Conservation (phyloP, 139 green algal genomes). For the Raphidocelis subcapitata region DNA sequence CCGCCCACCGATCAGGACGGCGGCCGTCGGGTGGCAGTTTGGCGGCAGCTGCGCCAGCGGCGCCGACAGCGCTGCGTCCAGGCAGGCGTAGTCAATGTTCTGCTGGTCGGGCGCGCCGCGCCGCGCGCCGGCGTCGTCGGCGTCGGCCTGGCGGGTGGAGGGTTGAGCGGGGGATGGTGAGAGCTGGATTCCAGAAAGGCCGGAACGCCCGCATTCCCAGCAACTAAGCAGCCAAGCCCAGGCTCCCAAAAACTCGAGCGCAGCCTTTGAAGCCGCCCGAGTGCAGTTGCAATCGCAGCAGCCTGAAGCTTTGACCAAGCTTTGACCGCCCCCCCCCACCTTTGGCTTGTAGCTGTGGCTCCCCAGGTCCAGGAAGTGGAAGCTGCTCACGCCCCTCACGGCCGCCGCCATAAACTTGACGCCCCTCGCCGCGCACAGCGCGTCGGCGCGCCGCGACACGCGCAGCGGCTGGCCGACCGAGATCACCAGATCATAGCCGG, state of each 20-base stretch:
- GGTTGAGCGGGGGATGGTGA: too few species aligned
- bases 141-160: too few species aligned
- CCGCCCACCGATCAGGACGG: constrained; percentile 2
- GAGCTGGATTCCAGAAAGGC: too few species aligned
- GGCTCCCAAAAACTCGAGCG: background rate
- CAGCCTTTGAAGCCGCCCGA: background rate
- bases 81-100: background rate
- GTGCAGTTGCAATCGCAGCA: background rate
- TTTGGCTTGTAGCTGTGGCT: constrained; percentile 59
- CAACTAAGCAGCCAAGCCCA: background rate
- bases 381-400: constrained; percentile 49
- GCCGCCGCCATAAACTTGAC: constrained; percentile 61
- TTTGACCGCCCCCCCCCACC: constrained; percentile 16
- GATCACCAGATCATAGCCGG: constrained; percentile 53
- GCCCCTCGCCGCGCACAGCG: constrained; percentile 28
- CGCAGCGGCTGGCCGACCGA: constrained; percentile 28
- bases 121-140: background rate
- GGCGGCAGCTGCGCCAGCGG: constrained; percentile 6
- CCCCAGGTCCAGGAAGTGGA: constrained; percentile 73
- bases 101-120: background rate
- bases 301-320: too few species aligned
- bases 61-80: constrained; percentile 4
- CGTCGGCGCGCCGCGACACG: constrained; percentile 34
- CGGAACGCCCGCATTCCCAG: background rate
- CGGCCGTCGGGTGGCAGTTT: background rate